phyloP scores from a whole-genome alignment of 1,284 basidiomycete genomes.

The Acaromyces ingoldii region DNA sequence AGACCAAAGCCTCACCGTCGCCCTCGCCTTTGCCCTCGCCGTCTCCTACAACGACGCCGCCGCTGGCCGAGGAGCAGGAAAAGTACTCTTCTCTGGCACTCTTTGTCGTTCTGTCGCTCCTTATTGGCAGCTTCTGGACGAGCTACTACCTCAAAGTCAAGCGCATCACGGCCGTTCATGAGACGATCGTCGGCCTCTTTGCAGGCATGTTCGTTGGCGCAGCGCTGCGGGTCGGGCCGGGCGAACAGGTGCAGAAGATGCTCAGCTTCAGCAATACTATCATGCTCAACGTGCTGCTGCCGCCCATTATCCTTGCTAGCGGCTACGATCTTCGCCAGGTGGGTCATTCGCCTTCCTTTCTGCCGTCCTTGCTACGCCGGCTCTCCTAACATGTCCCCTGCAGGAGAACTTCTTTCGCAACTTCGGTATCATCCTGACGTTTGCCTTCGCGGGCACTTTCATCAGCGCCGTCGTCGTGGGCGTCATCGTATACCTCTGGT shows the following conservation, averaged over 20 bases:
- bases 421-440: constrained; percentile 69
- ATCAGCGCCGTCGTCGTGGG: constrained; percentile 94
- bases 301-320: constrained; percentile 96
- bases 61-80: constrained; percentile 42
- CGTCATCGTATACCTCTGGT: constrained; percentile 91
- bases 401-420: constrained; percentile 92
- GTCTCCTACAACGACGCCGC: background rate
- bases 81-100: constrained; percentile 48
- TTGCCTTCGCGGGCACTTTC: constrained; percentile 93
- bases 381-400: background rate
- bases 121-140: constrained; percentile 89
- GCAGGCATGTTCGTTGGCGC: constrained; percentile 92
- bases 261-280: constrained; percentile 94
- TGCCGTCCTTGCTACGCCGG: background rate
- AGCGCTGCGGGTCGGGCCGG: constrained; percentile 81
- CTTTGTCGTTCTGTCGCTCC: constrained; percentile 76
- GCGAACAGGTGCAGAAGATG: constrained; percentile 93
- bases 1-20: too few relatives aligned
- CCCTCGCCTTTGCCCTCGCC: too few relatives aligned
- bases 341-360: background rate
- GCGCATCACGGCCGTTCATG: constrained; percentile 89
- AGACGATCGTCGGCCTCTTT: constrained; percentile 91
- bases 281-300: constrained; percentile 94
- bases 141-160: constrained; percentile 98
- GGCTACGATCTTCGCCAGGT: constrained; percentile 96